These are phyloP conservation scores for Suillus lakei DNA, from an alignment of 768 basidiomycete species.

Conservation along the genomic window DNA sequence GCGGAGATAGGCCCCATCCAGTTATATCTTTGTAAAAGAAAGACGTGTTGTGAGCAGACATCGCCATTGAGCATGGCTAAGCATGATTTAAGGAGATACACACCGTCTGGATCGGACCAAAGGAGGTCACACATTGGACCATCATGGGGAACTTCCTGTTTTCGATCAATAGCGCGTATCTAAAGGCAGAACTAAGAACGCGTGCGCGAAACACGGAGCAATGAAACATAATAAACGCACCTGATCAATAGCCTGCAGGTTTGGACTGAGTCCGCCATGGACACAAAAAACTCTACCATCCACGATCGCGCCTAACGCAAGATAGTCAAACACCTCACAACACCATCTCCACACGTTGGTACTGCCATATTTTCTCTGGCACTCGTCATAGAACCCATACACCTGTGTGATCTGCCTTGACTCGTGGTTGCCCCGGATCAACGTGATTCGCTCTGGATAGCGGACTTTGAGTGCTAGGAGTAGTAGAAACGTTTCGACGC, in stretches of 20 bases:
- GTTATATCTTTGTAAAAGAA: slow-evolving; percentile 64
- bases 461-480: slow-evolving; percentile 95
- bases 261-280: slow-evolving; percentile 94
- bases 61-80: slow-evolving; percentile 9
- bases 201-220: slow-evolving; percentile 20
- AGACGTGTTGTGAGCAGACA: slow-evolving; percentile 25
- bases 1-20: slow-evolving; percentile 97
- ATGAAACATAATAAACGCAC: slow-evolving; percentile 44
- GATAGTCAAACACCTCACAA: slow-evolving; percentile 98
- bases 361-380: slow-evolving; percentile 92
- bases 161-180: slow-evolving; percentile 95
- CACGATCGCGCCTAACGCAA: slow-evolving; percentile 93
- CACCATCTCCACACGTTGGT: slow-evolving; percentile 98
- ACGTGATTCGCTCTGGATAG: slow-evolving; percentile 95
- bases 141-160: slow-evolving; percentile 98
- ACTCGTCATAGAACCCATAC: slow-evolving; percentile 95
- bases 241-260: slow-evolving; percentile 86
- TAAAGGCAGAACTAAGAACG: slow-evolving; percentile 31
- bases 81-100: slow-evolving; percentile 21
- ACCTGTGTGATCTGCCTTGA: slow-evolving; percentile 97
- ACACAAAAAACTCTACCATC: slow-evolving; percentile 98
- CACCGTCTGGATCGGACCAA: slow-evolving; percentile 99
- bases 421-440: slow-evolving; percentile 98
- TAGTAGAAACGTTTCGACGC: slow-evolving; percentile 94
- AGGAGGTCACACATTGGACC: slow-evolving; percentile 98